Base-by-base conservation (phyloP, 305 asterid genomes). In the Caryopteris hybrid region DNA sequence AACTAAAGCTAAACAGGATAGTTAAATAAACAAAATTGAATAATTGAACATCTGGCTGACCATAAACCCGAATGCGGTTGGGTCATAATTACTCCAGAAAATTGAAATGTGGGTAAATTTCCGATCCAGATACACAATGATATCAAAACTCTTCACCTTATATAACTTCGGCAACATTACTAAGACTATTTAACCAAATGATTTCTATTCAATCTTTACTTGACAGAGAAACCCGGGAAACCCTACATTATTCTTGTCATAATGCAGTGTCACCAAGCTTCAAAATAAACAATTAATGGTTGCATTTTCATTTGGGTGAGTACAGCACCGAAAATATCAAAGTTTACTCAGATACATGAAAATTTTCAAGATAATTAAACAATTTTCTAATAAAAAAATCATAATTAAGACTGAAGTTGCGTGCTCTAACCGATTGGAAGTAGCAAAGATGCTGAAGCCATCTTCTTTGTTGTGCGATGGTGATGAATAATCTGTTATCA, bases 381-480 rank as follows among this genome's bases (percentile, higher is more conserved):
- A n/a, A n/a, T 55, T 0, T 0, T 25, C 4, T 8, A 16, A 46
- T 1, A 21, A 5, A 27, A 36, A 8, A 8, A 4, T 1, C 16
- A 18, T 17, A 0, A 46, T 2, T 18, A 12, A 31, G 23, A 59
- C 4, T 45, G 38, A 42, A 10, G 5, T n/a, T 5, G 22, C 11
- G 58, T 20, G 43, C 2, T 52, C 75, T 59, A 70, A 80, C 87
- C 76, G 58, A 77, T 74, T 70, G 87, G 81, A 71, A 70, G 81
- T 16, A 83, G 66, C 71, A 77, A 70, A 42, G 78, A 67, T 8
- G 83, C 55, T 51, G 87, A 72, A 8, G 87, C 87, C 85, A 80
- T 83, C 41, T 71, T 59, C 21, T 23, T 21, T 14, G 57, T 60
- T 17, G 39, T 14, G 66, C 55, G 20, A 21, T 33, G 64, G 38